Evolutionary conservation across 2,329 filamentous ascomycete species (phyloP).

Genomic region (Aphanocladium album): DNA sequence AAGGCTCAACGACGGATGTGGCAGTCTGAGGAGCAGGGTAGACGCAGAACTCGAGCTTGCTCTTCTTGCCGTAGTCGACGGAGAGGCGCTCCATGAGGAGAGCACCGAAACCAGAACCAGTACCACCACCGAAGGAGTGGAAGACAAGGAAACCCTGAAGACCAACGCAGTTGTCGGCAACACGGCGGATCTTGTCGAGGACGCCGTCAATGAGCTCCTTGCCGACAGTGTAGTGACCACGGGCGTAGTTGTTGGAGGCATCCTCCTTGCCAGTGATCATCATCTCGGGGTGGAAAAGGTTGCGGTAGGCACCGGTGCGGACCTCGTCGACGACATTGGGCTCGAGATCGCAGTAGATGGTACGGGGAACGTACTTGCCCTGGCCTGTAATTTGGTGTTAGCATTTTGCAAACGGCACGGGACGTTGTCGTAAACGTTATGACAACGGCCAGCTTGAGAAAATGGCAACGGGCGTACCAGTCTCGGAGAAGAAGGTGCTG

Average conservation of each 20-base stretch:
- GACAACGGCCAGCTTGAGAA: not conserved
- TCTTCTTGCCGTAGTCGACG: slow-evolving; percentile 99
- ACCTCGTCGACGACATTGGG: slow-evolving; percentile 99
- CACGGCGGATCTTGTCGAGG: slow-evolving; percentile 93
- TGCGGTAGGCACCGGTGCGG: slow-evolving; percentile 93
- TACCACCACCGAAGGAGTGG: slow-evolving; percentile 99
- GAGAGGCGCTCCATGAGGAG: slow-evolving; percentile 98
- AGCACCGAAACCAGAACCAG: slow-evolving; percentile 96
- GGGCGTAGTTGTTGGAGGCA: slow-evolving; percentile 99
- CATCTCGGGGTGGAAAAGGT: slow-evolving; percentile 96
- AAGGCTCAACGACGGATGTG: slow-evolving; percentile 97
- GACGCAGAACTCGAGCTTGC: slow-evolving; percentile 99
- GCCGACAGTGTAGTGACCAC: slow-evolving; percentile 98
- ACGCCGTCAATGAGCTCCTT: slow-evolving; percentile 99
- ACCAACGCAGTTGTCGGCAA: slow-evolving; percentile 96
- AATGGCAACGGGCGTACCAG: slow-evolving; percentile 56
- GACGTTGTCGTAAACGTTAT: not conserved
- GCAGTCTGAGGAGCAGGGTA: slow-evolving; percentile 97
- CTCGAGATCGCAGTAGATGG: slow-evolving; percentile 99
- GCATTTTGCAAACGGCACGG: slow-evolving; percentile 1
- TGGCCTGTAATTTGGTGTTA: slow-evolving; percentile 57
- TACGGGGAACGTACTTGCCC: slow-evolving; percentile 97
- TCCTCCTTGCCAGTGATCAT: slow-evolving; percentile 99
- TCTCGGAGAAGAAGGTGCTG: slow-evolving; percentile 99
- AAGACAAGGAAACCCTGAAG: slow-evolving; percentile 99